Base-by-base conservation (phyloP, 805 yeast species). In the Soucietia sequanensis region DNA sequence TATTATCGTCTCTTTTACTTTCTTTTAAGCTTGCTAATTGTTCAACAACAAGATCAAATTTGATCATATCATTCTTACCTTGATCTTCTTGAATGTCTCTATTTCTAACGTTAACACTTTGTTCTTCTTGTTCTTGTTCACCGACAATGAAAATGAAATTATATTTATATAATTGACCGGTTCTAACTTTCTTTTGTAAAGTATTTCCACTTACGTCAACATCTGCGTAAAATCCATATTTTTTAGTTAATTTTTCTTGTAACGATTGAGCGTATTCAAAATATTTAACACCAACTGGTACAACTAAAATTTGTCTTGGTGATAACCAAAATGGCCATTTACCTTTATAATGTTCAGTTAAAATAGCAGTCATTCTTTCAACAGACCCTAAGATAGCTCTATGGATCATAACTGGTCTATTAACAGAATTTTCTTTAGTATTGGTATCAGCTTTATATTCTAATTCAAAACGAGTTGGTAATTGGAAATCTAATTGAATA, bases 321-420 rank as follows among this genome's bases (percentile, higher is more conserved):
- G 98, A 90, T 60, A 93, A 76, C 99, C 99, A 93, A 77, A 93
- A 87, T 57, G 99, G 99, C 99, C 99, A 93, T 64, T 89, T 93
- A 56, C 99, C 99, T 59, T 90, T 96, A 69, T 75, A 93, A 72
- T 93, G 99, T 69, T 93, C 99, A 40, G 95, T 90, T 65, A 93
- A 80, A 52, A 93, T 91, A 44, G 97, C 99, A 44, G 96, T 86
- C 98, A 93, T 90, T 76, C 99, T 86, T 76, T 93, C 99, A 42
- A 93, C 95, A 30, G 96, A 87, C 50, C 99, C 99, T 59, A 91
- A 78, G 48, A 93, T 88, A 48, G 99, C 99, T 70, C 99, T 86
- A 74, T 93, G 99, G 58, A 93, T 91, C 98, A 93, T 93, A 37
- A 93, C 99, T 33, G 99, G 99, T 65, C 95, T 85, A 38, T 75